Evolutionary conservation across 495 filamentous ascomycete genomes (phyloP), one percentile per base, ranked within the genome.

Genomic region (Penicillium maclennaniae): DNA sequence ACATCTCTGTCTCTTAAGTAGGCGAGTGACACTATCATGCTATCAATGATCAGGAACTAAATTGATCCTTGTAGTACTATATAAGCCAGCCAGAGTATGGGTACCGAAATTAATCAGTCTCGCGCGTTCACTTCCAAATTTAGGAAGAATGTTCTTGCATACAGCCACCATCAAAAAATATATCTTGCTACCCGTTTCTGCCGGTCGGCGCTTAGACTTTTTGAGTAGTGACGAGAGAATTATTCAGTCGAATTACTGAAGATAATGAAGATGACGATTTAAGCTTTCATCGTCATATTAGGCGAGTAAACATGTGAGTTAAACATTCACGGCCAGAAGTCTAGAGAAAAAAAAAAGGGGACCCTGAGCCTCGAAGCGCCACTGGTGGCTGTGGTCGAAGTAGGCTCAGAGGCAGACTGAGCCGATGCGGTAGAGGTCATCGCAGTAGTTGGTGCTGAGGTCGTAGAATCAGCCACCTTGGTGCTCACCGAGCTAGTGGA

Each of bases 281-380:
- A 43, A 43, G 41, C 41, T 25, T 20, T 43, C 19, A 43, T n/a
- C 41, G 6, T 25, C 25, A 21, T 53, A 46, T 28, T 39, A 15
- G 26, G 21, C 25, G 4, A 43, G 6, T 4, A 20, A 23, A 40
- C 25, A 43, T 43, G 1, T 25, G 4, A 43, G 20, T 9, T 43
- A 21, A 31, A 31, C 14, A 40, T 49, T 49, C 19, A 43, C 20
- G 45, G n/a, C 43, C 21, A 48, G 19, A 47, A 14, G 23, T 14
- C 36, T 8, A 8, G 10, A 12, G 27, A 31, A 41, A 34, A 23
- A 50, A 52, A 44, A 41, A 60, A 58, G 34, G 47, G 37, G 14
- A 39, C 45, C 38, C 45, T 61, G 42, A 64, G 55, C 47, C 45
- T 61, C 21, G 51, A 55, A 48, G 58, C 61, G 19, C 58, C 58